Base-by-base conservation (phyloP, 495 filamentous ascomycete genomes). In the Trichocladium antarcticum region DNA sequence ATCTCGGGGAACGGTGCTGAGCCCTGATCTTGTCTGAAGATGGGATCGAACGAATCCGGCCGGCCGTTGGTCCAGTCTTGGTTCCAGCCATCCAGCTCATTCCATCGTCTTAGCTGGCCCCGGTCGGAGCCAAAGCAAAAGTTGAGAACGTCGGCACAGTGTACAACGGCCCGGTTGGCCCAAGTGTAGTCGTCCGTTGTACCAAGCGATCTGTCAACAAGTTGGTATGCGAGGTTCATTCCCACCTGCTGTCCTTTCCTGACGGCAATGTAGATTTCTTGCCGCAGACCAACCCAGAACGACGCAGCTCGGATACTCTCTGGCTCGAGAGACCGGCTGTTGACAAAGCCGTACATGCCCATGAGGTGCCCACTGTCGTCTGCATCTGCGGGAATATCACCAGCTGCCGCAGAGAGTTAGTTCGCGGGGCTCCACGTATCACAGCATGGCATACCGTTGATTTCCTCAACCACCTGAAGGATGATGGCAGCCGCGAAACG, bases 401-500 rank as follows among this genome's bases (percentile, higher is more conserved):
- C 49, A 36, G 36, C 37, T 38, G 14, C 34, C 15, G 36, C 14
- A 27, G 10, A 8, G 22, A 4, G 27, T 50, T 38, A 50, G 48
- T 11, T n/a, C 22, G 16, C 10, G 34, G 5, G 34, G 4, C 7
- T 17, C 8, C 11, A 40, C 14, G 17, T 19, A 27, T 8, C 5
- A 1, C 5, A 16, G 29, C 6, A 5, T 24, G 41, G 15, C 53
- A 61, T 59, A 75, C 76, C 70, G 47, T 79, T 73, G 55, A 80
- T 77, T 53, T 82, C 80, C 62, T 82, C 76, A 11, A 79, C 58
- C 35, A 80, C 72, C 15, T 78, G 70, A 17, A 81, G 65, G 45
- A 83, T 81, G 7, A 83, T 76, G 3, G 71, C 75, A 3, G 78
- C 75, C 4, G 78, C 77, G 39, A 83, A 73, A 5, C 79, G 66